Evolutionary conservation across 1,139 yeast species (phyloP).

Genomic region (Kodamaea sp.): DNA sequence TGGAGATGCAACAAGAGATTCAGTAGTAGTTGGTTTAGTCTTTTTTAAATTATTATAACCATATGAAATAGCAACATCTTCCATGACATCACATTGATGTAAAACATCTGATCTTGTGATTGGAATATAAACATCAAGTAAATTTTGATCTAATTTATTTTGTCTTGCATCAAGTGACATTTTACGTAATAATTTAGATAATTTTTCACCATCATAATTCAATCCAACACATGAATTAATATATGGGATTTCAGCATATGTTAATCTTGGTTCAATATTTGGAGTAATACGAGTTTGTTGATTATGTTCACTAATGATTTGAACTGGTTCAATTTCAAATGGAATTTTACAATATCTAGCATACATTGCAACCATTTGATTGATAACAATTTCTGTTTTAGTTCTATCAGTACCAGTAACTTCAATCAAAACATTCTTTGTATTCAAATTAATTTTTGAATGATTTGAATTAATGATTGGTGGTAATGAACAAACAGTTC

Average conservation of each 20-base stretch:
- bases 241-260: conserved; percentile 76
- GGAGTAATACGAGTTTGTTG: conserved; percentile 77
- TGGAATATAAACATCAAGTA: conserved; percentile 74
- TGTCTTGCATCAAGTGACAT: conserved; percentile 76
- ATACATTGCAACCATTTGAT: conserved; percentile 94
- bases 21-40: conserved; percentile 69
- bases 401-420: conserved; percentile 95
- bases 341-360: conserved; percentile 77
- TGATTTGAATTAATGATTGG: conserved; percentile 94
- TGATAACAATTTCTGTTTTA: conserved; percentile 85
- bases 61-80: conserved; percentile 95
- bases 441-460: conserved; percentile 81
- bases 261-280: conserved; percentile 58
- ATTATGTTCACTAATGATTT: conserved; percentile 81
- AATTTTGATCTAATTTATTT: conserved; percentile 43
- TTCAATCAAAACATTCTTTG: conserved; percentile 87
- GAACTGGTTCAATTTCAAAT: conserved; percentile 83
- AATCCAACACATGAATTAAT: conserved; percentile 92
- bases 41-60: conserved; percentile 87
- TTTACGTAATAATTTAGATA: conserved; percentile 63
- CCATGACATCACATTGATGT: conserved; percentile 98
- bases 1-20: conserved; percentile 80
- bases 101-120: conserved; percentile 93
- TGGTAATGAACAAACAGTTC: conserved; percentile 86
- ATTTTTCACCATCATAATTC: conserved; percentile 62